Conservation (phyloP, 805 yeast species). For the Sugiyamaella valdiviana region DNA sequence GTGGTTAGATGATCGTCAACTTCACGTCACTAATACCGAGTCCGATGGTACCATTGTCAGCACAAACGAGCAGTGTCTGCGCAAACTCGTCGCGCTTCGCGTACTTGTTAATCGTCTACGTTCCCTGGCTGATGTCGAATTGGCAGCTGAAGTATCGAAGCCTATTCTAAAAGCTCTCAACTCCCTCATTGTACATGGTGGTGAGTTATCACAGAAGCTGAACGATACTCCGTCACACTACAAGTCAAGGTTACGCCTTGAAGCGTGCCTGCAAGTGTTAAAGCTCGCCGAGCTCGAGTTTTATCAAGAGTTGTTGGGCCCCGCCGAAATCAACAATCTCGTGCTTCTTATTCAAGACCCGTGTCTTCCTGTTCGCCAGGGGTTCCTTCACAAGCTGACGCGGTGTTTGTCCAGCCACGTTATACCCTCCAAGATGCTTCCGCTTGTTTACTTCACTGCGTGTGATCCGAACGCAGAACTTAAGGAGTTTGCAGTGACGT, state of each 20-base stretch:
- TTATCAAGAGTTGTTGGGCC: constrained; percentile 48
- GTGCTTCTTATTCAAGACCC: constrained; percentile 64
- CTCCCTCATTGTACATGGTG: constrained; percentile 65
- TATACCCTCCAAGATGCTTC: constrained; percentile 60
- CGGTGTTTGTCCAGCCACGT: constrained; percentile 43
- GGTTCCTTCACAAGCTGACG: constrained; percentile 47
- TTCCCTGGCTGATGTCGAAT: constrained; percentile 32
- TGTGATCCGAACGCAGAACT: constrained; percentile 60
- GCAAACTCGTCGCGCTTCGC: constrained; percentile 50
- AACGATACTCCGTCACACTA: constrained; percentile 50
- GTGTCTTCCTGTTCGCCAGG: constrained; percentile 47
- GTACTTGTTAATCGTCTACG: constrained; percentile 56
- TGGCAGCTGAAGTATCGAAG: constrained; percentile 42
- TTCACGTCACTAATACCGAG: constrained; percentile 18
- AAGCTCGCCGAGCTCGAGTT: constrained; percentile 54
- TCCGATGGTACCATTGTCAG: neutral
- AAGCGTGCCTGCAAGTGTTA: constrained; percentile 60
- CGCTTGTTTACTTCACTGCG: constrained; percentile 66
- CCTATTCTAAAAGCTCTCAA: constrained; percentile 63
- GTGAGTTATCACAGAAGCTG: constrained; percentile 57
- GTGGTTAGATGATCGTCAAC: constrained; percentile 45
- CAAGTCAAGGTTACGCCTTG: constrained; percentile 57
- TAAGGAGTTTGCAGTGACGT: constrained; percentile 49
- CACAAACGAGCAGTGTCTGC: constrained; percentile 34
- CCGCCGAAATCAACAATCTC: constrained; percentile 46